phyloP scores from a whole-genome alignment of 305 asterid genomes.

The Fraxinus xanthoxyloides region DNA sequence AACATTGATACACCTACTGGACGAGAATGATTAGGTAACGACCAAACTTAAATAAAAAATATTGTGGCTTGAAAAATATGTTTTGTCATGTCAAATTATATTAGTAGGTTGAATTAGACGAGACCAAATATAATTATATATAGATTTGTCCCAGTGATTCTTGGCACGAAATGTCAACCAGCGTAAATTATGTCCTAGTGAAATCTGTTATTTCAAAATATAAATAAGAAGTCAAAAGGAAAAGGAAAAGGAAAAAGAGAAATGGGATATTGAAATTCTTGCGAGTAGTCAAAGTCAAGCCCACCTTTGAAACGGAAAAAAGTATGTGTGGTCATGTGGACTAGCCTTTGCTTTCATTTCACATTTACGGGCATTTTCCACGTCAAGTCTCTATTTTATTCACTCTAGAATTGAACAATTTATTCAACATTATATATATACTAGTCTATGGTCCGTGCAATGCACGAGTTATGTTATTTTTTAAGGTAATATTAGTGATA shows the following conservation, averaged over 20 bases:
- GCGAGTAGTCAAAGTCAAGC: slow-evolving; percentile 45
- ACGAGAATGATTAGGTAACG: not conserved
- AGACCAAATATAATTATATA: too few species aligned
- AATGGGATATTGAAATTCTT: not conserved
- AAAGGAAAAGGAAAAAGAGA: not conserved
- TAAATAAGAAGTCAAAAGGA: not conserved
- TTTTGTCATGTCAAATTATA: not conserved
- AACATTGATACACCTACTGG: too few species aligned
- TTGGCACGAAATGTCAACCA: not conserved
- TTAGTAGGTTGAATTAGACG: not conserved
- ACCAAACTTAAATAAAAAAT: too few species aligned
- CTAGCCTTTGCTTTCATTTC: not conserved
- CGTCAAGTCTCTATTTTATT: not conserved
- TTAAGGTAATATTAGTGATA: too few species aligned
- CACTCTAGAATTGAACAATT: not conserved
- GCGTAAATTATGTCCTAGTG: not conserved
- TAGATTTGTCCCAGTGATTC: not conserved
- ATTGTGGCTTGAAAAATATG: not conserved
- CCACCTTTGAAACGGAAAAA: slow-evolving; percentile 21
- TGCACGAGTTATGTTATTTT: too few species aligned
- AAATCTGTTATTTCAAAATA: too few species aligned
- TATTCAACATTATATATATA: too few species aligned
- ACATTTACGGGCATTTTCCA: slow-evolving; percentile 14
- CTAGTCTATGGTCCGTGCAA: too few species aligned
- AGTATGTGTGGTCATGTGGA: slow-evolving; percentile 9